phyloP scores from a whole-genome alignment of 2,329 filamentous ascomycete species.

The Lachnellula hyalina region DNA sequence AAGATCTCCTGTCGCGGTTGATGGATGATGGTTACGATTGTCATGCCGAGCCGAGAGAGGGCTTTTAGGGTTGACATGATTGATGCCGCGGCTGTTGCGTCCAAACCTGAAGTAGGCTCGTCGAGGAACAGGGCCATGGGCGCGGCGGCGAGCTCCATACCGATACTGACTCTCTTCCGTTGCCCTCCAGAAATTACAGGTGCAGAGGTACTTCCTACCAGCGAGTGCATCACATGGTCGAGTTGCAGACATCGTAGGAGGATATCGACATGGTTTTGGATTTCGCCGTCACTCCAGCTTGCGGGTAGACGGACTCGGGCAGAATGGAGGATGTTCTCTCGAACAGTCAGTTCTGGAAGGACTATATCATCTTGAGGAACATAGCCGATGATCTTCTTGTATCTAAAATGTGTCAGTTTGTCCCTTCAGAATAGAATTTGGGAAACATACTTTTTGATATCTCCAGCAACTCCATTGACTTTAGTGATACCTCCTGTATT shows the following conservation, averaged over 20 bases:
- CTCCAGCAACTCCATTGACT: constrained; percentile 39
- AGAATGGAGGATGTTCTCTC: constrained; percentile 57
- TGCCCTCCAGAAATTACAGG: constrained; percentile 58
- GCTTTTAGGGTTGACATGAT: constrained; percentile 58
- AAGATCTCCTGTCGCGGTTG: constrained; percentile 51
- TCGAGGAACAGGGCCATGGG: constrained; percentile 57
- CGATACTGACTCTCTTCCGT: constrained; percentile 58
- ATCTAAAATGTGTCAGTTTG: constrained; percentile 29
- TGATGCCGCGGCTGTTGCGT: constrained; percentile 57
- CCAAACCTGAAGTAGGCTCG: constrained; percentile 56
- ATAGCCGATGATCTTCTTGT: constrained; percentile 56
- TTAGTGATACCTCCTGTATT: constrained; percentile 46
- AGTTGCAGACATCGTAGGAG: constrained; percentile 49
- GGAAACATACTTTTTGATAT: constrained; percentile 23
- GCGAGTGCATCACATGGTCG: constrained; percentile 35
- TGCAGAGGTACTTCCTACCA: constrained; percentile 53
- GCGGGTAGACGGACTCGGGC: constrained; percentile 49
- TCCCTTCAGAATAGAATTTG: too few relatives aligned
- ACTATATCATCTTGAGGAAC: constrained; percentile 59
- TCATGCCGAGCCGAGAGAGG: constrained; percentile 49
- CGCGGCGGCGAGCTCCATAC: constrained; percentile 51
- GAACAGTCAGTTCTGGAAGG: constrained; percentile 53
- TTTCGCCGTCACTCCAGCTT: constrained; percentile 44
- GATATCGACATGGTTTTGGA: constrained; percentile 48
- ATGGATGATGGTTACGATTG: constrained; percentile 50